Base-by-base conservation (phyloP, 305 asterid species). In the Solanum hybrid region DNA sequence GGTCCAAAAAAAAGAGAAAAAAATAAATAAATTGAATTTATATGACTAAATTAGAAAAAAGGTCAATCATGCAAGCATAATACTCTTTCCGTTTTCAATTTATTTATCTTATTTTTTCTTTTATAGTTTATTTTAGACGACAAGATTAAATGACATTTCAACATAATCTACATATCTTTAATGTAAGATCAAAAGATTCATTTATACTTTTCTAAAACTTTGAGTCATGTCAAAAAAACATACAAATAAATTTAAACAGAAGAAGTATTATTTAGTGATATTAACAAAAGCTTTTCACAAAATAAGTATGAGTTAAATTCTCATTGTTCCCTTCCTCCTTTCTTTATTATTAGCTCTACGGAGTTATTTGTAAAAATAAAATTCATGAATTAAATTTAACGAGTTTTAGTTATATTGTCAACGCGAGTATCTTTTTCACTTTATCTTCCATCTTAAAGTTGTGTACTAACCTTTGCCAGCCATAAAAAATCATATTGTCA, bases 151-250 rank as follows among this genome's bases (percentile, higher is more conserved):
- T 69, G 14, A 10, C 7, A 69, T 10, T 69, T 69, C 13, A 69
- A 10, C 1, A n/a, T 26, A 2, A 4, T 1, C 4, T 0, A 71
- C 17, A 11, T 71, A 5, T 71, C 8, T 71, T 26, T 71, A 26
- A 0, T 26, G 5, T 71, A 26, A 71, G 0, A 11, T 13, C 0
- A 2, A 0, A 71, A 11, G 1, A 24, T 11, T 5, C 10, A 7
- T 24, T 64, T n/a, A 9, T 24, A 24, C 17, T 24, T 11, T 69
- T 26, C 2, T 11, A 10, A 69, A 69, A 69, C 3, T n/a, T 24
- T 24, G 2, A 2, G 0, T 69, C 3, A 69, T 1, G 16, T 24
- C 2, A 69, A 24, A 69, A 24, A 11, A 69, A 11, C 5, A 66
- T 4, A 66, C 14, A n/a, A 66, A 66, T 5, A 66, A 66, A 60